Conservation (phyloP, 345 rosid species). For the Anacardium occidentale region DNA sequence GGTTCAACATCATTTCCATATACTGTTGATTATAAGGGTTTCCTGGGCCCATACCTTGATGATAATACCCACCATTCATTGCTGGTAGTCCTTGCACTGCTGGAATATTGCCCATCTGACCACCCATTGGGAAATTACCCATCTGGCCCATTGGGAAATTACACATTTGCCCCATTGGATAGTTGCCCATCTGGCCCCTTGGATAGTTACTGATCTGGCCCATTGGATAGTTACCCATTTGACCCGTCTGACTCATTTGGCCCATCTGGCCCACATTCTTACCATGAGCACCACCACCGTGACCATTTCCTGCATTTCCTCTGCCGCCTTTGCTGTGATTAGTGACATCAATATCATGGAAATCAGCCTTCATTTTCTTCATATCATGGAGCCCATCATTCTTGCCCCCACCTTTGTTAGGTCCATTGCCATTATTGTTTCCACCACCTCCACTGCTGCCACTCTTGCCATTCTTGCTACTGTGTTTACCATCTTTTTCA, state of each 20-base stretch:
- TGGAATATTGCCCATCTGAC: constrained; percentile 21
- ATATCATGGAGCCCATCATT: constrained; percentile 40
- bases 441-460: constrained; percentile 30
- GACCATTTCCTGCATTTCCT: constrained; percentile 19
- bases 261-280: constrained; percentile 1
- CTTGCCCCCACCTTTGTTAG: constrained; percentile 56
- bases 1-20: constrained; percentile 71
- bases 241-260: constrained; percentile 35
- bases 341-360: constrained; percentile 46
- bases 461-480: constrained; percentile 36
- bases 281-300: constrained; percentile 20
- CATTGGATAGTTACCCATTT: constrained; percentile 34
- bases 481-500: constrained; percentile 29
- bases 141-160: constrained; percentile 34
- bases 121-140: constrained; percentile 39
- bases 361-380: constrained; percentile 39
- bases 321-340: constrained; percentile 34
- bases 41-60: constrained; percentile 48
- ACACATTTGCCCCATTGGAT: constrained; percentile 26
- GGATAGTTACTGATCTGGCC: constrained; percentile 27
- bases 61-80: constrained; percentile 51
- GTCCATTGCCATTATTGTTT: constrained; percentile 43
- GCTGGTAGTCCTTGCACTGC: constrained; percentile 73
- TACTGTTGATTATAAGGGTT: constrained; percentile 60
- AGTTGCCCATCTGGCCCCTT: constrained; percentile 41